These are phyloP conservation scores for Boletus tomentosulus DNA, from an alignment of 768 basidiomycete genomes.

Conservation along the genomic window DNA sequence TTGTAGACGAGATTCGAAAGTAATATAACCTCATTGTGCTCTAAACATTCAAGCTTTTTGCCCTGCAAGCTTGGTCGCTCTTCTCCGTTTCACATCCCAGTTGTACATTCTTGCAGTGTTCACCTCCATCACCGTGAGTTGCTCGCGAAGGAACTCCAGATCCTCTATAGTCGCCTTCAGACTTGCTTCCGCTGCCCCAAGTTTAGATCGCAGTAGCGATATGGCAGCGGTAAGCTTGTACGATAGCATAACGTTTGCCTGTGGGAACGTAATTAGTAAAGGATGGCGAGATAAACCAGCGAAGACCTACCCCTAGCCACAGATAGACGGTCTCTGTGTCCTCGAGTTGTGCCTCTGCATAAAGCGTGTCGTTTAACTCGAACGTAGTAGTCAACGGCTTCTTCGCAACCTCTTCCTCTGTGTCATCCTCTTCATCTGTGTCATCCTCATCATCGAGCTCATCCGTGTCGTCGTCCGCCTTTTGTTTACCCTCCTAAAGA, in stretches of 20 bases:
- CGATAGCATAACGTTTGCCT: constrained; percentile 98
- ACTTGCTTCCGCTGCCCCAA: constrained; percentile 47
- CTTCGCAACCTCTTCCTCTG: constrained; percentile 29
- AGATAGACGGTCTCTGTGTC: constrained; percentile 87
- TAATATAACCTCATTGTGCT: no score
- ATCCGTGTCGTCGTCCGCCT: constrained; percentile 33
- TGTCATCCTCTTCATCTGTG: constrained; percentile 55
- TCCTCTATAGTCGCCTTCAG: constrained; percentile 76
- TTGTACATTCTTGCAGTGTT: constrained; percentile 96
- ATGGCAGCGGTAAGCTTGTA: constrained; percentile 83
- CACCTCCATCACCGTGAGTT: constrained; percentile 93
- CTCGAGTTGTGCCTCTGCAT: constrained; percentile 84
- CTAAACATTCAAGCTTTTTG: constrained; percentile 12
- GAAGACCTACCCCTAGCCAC: constrained; percentile 85
- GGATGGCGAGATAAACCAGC: not conserved
- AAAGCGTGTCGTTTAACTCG: constrained; percentile 94
- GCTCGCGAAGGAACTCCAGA: constrained; percentile 89
- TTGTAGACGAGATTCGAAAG: no score
- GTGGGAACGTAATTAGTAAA: not conserved
- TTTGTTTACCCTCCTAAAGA: constrained; percentile 57
- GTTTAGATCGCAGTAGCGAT: constrained; percentile 68
- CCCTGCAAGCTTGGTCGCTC: constrained; percentile 39
- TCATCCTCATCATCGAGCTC: constrained; percentile 58
- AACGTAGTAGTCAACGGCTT: constrained; percentile 79
- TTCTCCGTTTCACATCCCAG: constrained; percentile 85